Percentiles rank a stretch among this genome's conserved stretches.
Conservation (phyloP, 305 asterid species). For the Fraxinus floribunda region DNA sequence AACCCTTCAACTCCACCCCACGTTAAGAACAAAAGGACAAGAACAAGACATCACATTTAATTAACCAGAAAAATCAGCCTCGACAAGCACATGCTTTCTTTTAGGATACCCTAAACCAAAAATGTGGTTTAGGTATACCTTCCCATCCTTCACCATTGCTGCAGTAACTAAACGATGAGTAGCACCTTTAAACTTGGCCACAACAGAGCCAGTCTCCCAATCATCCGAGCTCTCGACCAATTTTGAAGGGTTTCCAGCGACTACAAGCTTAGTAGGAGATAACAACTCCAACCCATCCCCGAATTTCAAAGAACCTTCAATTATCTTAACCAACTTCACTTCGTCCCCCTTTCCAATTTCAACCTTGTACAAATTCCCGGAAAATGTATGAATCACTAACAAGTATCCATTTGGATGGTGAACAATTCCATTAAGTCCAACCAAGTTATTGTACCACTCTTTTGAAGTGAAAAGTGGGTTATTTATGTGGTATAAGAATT, state of each 20-base stretch:
- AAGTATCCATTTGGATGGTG: conserved; percentile 90
- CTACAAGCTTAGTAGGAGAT: conserved; percentile 69
- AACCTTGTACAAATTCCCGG: conserved; percentile 72
- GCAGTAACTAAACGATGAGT: conserved; percentile 71
- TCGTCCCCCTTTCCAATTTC: conserved; percentile 36
- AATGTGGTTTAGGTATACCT: conserved; percentile 68
- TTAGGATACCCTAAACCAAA: conserved; percentile 88
- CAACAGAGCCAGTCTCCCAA: conserved; percentile 63
- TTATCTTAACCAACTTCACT: conserved; percentile 48
- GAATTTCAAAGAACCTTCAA: conserved; percentile 46
- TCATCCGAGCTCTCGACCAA: conserved; percentile 72
- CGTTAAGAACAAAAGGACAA: not conserved
- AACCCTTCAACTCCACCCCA: not conserved
- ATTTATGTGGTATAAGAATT: conserved; percentile 40
- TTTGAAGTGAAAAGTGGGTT: conserved; percentile 61
- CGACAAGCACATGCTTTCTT: conserved; percentile 72
- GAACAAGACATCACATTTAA: not conserved
- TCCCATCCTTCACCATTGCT: conserved; percentile 76
- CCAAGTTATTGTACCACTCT: conserved; percentile 61
- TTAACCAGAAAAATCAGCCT: conserved; percentile 55
- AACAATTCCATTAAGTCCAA: conserved; percentile 78
- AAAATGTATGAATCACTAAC: conserved; percentile 59
- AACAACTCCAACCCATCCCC: conserved; percentile 84
- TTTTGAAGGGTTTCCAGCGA: conserved; percentile 63
- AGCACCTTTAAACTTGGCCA: conserved; percentile 51